These are phyloP conservation scores for Phytopythium delawarense DNA, from an alignment of 352 stramenopile genomes.

Conservation along the genomic window DNA sequence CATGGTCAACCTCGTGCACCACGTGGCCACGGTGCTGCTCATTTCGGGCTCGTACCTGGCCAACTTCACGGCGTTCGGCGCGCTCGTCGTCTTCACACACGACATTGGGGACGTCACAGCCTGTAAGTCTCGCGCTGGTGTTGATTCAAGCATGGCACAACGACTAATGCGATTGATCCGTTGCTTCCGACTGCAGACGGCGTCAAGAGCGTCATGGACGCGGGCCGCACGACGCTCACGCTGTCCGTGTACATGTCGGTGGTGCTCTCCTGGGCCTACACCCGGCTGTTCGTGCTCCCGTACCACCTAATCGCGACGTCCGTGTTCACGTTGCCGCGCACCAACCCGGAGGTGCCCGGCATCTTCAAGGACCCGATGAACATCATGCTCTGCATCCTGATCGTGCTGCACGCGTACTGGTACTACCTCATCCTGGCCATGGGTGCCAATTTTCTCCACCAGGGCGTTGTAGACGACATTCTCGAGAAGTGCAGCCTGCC, in stretches of 20 bases:
- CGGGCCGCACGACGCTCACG: constrained; percentile 25
- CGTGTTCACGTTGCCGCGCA: constrained; percentile 22
- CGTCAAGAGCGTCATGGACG: constrained; percentile 36
- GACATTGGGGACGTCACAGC: constrained; percentile 51
- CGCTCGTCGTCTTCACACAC: constrained; percentile 45
- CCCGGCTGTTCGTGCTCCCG: constrained; percentile 38
- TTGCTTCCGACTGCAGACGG: constrained; percentile 16
- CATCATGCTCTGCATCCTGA: constrained; percentile 34
- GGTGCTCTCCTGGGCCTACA: constrained; percentile 37
- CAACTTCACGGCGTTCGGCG: constrained; percentile 45
- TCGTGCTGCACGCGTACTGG: constrained; percentile 39
- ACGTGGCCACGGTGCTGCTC: constrained; percentile 55
- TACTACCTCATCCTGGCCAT: constrained; percentile 40
- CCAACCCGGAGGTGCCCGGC: constrained; percentile 26
- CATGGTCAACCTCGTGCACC: constrained; percentile 53
- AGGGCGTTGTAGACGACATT: constrained; percentile 32
- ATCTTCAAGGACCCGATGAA: constrained; percentile 34
- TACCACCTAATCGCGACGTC: constrained; percentile 37
- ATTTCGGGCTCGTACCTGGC: constrained; percentile 51
- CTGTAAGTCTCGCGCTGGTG: constrained; percentile 27
- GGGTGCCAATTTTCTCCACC: constrained; percentile 31
- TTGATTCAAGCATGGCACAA: not conserved
- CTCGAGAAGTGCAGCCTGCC: constrained; percentile 24
- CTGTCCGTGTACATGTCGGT: constrained; percentile 32
- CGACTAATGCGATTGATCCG: constrained; percentile 6